Evolutionary conservation across 225 moss, liverwort and hornwort species (phyloP).

Genomic region (Physcomitrium patens): DNA sequence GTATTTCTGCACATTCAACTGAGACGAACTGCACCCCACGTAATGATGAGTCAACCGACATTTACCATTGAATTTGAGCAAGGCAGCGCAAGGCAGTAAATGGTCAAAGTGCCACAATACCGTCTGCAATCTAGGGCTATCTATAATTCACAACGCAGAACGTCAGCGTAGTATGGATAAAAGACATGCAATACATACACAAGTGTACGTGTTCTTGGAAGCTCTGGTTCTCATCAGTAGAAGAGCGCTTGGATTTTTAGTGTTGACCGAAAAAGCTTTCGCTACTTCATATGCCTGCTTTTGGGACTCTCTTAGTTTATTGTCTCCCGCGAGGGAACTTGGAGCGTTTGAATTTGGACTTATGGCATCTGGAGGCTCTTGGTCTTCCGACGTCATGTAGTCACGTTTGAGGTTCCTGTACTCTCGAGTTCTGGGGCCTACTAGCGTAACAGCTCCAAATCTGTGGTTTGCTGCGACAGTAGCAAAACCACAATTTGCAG

Average conservation of each 20-base stretch:
- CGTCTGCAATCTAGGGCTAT: neutral
- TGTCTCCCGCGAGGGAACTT: neutral
- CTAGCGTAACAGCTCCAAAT: neutral
- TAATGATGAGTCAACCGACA: neutral
- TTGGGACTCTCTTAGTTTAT: conserved; percentile 33
- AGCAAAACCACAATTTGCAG: conserved; percentile 38
- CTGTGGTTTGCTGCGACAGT: neutral
- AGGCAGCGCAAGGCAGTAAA: neutral
- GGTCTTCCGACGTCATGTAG: neutral
- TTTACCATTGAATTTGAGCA: neutral
- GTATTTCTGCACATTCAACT: conserved; percentile 48
- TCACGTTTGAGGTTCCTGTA: neutral
- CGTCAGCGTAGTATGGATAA: neutral
- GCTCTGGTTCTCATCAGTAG: conserved; percentile 42
- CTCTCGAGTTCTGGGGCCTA: neutral
- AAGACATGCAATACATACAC: conserved; percentile 35
- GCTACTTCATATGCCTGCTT: conserved; percentile 45
- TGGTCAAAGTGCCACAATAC: too few relatives aligned
- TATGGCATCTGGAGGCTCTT: conserved; percentile 15
- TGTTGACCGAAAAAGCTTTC: conserved; percentile 23
- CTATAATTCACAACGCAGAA: neutral
- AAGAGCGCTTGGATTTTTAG: conserved; percentile 35
- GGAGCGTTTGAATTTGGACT: conserved; percentile 19
- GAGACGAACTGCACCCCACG: conserved; percentile 49
- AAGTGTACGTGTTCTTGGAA: conserved; percentile 12